Conservation (phyloP, 2,329 filamentous ascomycete genomes). For the Pestalotiopsis sp. region DNA sequence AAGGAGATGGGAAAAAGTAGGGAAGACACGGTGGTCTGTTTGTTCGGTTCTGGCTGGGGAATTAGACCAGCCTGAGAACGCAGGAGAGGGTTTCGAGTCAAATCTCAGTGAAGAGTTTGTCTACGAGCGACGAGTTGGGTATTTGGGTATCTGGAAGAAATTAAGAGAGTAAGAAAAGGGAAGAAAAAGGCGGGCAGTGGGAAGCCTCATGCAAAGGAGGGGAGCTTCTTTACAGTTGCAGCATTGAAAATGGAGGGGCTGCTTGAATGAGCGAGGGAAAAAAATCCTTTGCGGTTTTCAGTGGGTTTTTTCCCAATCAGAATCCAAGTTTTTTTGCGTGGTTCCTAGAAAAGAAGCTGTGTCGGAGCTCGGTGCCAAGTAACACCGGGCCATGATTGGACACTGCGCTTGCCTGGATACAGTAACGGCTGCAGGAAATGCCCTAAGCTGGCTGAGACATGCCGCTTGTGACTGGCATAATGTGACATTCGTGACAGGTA, state of each 20-base stretch:
- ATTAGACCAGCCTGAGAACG: constrained; percentile 27
- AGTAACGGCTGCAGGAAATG: not conserved
- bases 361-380: constrained; percentile 11
- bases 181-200: not conserved
- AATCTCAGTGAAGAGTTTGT: constrained; percentile 16
- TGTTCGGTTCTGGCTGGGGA: constrained; percentile 36
- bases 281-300: constrained; percentile 12
- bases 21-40: constrained; percentile 44
- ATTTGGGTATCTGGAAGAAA: constrained; percentile 22
- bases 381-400: constrained; percentile 1
- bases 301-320: constrained; percentile 12
- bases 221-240: constrained; percentile 8
- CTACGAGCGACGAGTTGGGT: constrained; percentile 20
- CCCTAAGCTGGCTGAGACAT: not conserved
- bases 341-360: not conserved
- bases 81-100: constrained; percentile 10
- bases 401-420: not conserved
- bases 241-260: constrained; percentile 11
- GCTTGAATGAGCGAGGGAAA: constrained; percentile 7
- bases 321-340: constrained; percentile 6
- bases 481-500: not conserved
- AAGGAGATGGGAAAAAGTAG: constrained; percentile 44
- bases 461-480: not conserved
- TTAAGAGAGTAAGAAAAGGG: constrained; percentile 11
- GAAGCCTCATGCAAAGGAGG: constrained; percentile 12